These are phyloP conservation scores for Phylloporus sp. DNA, from an alignment of 1,284 basidiomycete species.

Conservation along the genomic window DNA sequence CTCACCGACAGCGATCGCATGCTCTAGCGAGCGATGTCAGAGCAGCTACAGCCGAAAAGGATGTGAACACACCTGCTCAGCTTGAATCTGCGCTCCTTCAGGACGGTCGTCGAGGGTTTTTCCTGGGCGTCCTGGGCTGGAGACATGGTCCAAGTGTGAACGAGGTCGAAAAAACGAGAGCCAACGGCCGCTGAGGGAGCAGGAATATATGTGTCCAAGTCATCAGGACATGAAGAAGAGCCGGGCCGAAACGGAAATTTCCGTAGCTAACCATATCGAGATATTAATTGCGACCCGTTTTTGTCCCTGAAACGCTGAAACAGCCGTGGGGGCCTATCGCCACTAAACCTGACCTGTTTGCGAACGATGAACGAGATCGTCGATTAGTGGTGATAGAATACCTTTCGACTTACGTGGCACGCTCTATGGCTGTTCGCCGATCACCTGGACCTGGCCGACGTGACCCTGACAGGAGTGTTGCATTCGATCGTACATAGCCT, in stretches of 20 bases:
- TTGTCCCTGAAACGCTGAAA: slow-evolving; percentile 45
- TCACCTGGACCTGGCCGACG: slow-evolving; percentile 21
- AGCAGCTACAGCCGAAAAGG: slow-evolving; percentile 5
- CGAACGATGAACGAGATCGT: slow-evolving; percentile 27
- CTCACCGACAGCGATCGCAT: slow-evolving; percentile 86
- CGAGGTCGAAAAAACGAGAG: slow-evolving; percentile 19
- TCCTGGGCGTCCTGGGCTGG: slow-evolving; percentile 53
- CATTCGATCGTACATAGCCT: slow-evolving; percentile 12
- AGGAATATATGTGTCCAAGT: slow-evolving; percentile 35
- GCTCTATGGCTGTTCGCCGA: slow-evolving; percentile 31
- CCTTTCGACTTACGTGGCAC: slow-evolving; percentile 13
- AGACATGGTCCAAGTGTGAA: slow-evolving; percentile 42
- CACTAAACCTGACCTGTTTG: no score
- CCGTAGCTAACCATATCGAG: slow-evolving; percentile 40
- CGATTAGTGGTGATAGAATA: slow-evolving; percentile 35
- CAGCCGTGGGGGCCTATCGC: slow-evolving; percentile 20
- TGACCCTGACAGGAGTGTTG: background rate
- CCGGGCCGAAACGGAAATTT: slow-evolving; percentile 40
- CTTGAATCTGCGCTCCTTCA: slow-evolving; percentile 84
- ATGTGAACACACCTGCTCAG: slow-evolving; percentile 70
- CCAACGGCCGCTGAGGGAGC: slow-evolving; percentile 12
- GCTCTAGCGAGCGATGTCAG: slow-evolving; percentile 56
- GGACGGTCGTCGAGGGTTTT: slow-evolving; percentile 53
- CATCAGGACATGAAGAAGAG: slow-evolving; percentile 11
- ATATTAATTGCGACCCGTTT: slow-evolving; percentile 19